Percentiles rank a stretch among this genome's conserved stretches.
phyloP scores from a whole-genome alignment of 805 yeast genomes.

The Tetrapisispora fleetii region DNA sequence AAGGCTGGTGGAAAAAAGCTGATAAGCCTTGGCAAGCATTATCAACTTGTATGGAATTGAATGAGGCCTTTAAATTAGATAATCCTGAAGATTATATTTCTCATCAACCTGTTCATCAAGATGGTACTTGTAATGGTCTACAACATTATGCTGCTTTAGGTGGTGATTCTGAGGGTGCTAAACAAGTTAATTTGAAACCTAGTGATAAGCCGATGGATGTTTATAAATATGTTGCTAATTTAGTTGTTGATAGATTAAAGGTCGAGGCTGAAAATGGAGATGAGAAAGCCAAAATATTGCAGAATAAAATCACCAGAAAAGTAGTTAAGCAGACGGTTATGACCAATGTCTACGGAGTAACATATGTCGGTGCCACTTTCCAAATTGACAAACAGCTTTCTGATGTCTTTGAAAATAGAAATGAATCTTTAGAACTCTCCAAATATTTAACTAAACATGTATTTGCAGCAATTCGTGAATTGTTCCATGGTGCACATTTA shows the following conservation, averaged over 20 bases:
- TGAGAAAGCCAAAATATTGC: conserved; percentile 40
- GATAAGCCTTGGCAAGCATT: conserved; percentile 82
- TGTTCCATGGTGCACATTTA: conserved; percentile 84
- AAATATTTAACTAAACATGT: conserved; percentile 69
- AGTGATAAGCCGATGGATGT: conserved; percentile 70
- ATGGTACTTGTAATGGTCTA: conserved; percentile 79
- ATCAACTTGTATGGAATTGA: conserved; percentile 57
- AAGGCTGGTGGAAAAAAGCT: conserved; percentile 60
- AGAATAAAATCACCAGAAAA: conserved; percentile 66
- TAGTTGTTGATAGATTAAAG: conserved; percentile 48
- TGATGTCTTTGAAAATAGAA: conserved; percentile 42
- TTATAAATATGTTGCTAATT: conserved; percentile 56
- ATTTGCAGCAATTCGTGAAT: conserved; percentile 71
- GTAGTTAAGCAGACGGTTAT: conserved; percentile 94
- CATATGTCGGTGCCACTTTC: conserved; percentile 83
- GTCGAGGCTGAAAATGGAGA: conserved; percentile 45
- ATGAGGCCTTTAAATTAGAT: conserved; percentile 47
- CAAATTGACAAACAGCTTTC: conserved; percentile 76
- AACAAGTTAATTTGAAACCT: conserved; percentile 66
- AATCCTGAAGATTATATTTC: conserved; percentile 60
- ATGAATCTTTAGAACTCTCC: conserved; percentile 39
- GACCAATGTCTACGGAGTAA: conserved; percentile 97
- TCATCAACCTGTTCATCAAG: conserved; percentile 75
- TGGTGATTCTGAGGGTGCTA: conserved; percentile 77
- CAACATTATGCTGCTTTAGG: conserved; percentile 85